Percentiles rank a stretch among this genome's conserved stretches.
Evolutionary conservation across 352 stramenopile species (phyloP).

Genomic region (Pythium diclinum): DNA sequence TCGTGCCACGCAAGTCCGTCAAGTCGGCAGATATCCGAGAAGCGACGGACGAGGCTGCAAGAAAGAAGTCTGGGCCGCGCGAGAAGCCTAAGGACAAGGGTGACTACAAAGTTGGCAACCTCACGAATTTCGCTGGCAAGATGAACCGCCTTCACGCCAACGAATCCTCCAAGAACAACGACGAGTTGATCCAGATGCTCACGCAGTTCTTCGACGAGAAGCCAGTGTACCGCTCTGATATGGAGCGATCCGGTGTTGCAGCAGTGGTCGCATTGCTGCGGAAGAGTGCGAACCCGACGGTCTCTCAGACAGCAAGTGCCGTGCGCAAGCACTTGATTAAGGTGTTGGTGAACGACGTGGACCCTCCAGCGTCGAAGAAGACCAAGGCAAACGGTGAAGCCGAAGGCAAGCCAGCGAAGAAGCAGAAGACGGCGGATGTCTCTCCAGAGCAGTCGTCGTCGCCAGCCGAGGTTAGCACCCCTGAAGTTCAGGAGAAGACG

Average conservation of each 20-base stretch:
- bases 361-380: slow-evolving; percentile 35
- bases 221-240: slow-evolving; percentile 62
- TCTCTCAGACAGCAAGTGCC: slow-evolving; percentile 66
- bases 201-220: slow-evolving; percentile 68
- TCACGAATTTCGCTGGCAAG: slow-evolving; percentile 52
- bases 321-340: slow-evolving; percentile 79
- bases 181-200: slow-evolving; percentile 74
- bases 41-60: slow-evolving; percentile 63
- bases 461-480: slow-evolving; percentile 9
- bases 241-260: slow-evolving; percentile 66
- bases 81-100: slow-evolving; percentile 59
- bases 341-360: slow-evolving; percentile 52
- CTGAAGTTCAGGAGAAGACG: neutral
- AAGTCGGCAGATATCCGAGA: slow-evolving; percentile 76
- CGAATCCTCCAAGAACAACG: slow-evolving; percentile 75
- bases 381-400: slow-evolving; percentile 27
- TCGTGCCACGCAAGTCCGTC: slow-evolving; percentile 71
- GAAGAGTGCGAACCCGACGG: slow-evolving; percentile 66
- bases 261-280: slow-evolving; percentile 60
- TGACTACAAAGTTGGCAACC: slow-evolving; percentile 63
- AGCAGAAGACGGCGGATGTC: slow-evolving; percentile 39
- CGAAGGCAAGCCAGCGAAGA: slow-evolving; percentile 31
- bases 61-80: slow-evolving; percentile 47
- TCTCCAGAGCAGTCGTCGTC: slow-evolving; percentile 22
- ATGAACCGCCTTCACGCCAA: slow-evolving; percentile 57